These are phyloP conservation scores for Aegilops umbellulata DNA, from an alignment of 176 grass and related monocot species.

Conservation along the genomic window DNA sequence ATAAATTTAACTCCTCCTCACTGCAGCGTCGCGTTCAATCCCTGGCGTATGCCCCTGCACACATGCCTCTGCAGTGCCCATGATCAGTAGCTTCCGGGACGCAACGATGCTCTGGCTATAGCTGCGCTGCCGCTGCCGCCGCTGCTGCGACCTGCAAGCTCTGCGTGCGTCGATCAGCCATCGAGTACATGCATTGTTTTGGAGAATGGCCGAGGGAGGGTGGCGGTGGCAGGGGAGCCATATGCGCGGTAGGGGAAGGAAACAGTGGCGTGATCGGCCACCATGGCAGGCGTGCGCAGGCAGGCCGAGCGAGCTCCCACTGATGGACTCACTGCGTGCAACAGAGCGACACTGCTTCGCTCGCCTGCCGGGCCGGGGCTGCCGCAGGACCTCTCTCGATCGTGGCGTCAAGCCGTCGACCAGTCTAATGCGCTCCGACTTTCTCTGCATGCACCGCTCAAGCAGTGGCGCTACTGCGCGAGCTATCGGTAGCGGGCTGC, in stretches of 20 bases:
- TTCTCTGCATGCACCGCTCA: not conserved
- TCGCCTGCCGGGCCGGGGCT: not conserved
- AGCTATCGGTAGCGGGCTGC: not conserved
- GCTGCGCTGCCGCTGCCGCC: not conserved
- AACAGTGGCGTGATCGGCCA: constrained; percentile 27
- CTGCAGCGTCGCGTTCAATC: not conserved
- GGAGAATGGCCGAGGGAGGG: not conserved
- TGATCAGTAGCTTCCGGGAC: constrained; percentile 30
- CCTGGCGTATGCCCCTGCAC: not conserved
- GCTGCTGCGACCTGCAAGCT: not conserved
- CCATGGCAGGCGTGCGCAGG: not conserved
- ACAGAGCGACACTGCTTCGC: constrained; percentile 3
- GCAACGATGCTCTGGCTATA: not conserved
- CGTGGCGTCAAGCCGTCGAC: not conserved
- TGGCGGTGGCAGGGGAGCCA: constrained; percentile 13
- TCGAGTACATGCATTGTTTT: not conserved
- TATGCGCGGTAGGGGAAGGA: constrained; percentile 3
- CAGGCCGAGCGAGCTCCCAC: constrained; percentile 16
- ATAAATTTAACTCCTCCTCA: not conserved
- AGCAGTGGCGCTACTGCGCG: not conserved
- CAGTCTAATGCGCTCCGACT: not conserved
- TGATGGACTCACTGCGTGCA: not conserved
- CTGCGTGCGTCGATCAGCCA: constrained; percentile 23
- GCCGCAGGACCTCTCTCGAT: constrained; percentile 20
- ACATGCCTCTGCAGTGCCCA: constrained; percentile 14